These are phyloP conservation scores for Eucalyptus regnans DNA, from an alignment of 345 rosid genomes.

Conservation along the genomic window DNA sequence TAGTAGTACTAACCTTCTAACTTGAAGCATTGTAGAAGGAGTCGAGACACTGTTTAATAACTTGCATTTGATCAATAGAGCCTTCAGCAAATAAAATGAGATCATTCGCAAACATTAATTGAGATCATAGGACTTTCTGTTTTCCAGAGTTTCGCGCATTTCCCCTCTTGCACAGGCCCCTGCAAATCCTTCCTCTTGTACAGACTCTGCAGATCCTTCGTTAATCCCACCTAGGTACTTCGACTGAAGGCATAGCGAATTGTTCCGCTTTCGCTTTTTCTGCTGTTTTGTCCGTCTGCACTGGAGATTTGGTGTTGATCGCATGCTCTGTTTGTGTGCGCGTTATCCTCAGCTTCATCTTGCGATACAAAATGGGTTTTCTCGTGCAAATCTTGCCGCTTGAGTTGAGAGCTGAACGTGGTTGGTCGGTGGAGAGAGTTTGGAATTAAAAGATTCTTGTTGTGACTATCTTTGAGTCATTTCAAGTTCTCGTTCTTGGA, in stretches of 20 bases:
- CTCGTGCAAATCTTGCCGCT: not conserved
- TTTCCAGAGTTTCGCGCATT: not conserved
- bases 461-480: not conserved
- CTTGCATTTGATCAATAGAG: not conserved
- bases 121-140: not conserved
- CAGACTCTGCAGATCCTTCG: not conserved
- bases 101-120: not conserved
- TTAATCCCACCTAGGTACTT: not conserved
- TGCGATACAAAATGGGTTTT: not conserved
- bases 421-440: not conserved
- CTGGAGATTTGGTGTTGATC: not conserved
- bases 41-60: not conserved
- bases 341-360: not conserved
- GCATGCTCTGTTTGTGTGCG: not conserved
- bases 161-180: too few species aligned
- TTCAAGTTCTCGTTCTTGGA: not conserved
- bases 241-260: not conserved
- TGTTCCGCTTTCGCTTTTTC: not conserved
- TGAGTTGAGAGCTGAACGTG: not conserved
- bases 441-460: not conserved
- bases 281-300: not conserved
- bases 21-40: not conserved
- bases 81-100: not conserved
- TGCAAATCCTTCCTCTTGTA: not conserved
- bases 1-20: not conserved